These are phyloP conservation scores for Mangifera indica DNA, from an alignment of 345 rosid species.

Conservation along the genomic window DNA sequence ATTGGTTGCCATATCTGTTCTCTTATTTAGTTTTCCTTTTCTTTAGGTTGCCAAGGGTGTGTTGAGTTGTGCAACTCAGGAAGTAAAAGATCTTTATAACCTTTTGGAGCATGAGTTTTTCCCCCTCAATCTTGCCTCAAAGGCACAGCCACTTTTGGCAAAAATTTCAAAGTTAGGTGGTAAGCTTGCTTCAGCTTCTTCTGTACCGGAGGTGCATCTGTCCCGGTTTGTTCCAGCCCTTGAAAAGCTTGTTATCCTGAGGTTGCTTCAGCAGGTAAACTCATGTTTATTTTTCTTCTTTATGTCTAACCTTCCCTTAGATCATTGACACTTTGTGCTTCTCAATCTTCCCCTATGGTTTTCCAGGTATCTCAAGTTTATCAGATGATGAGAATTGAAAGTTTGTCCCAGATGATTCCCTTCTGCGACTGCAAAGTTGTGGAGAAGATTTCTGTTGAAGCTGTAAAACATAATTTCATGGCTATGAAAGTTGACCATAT, in stretches of 20 bases:
- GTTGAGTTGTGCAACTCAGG: conserved; percentile 89
- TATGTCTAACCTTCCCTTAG: not conserved
- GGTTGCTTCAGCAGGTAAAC: conserved; percentile 86
- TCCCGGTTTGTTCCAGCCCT: conserved; percentile 76
- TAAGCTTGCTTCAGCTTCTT: conserved; percentile 84
- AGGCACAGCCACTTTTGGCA: conserved; percentile 68
- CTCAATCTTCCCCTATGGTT: conserved; percentile 6
- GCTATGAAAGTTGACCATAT: conserved; percentile 88
- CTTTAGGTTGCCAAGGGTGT: conserved; percentile 84
- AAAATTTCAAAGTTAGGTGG: conserved; percentile 88
- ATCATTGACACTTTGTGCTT: not conserved
- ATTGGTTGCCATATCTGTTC: not conserved
- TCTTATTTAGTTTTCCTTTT: conserved; percentile 15
- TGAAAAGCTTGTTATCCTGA: conserved; percentile 85
- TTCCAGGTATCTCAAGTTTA: conserved; percentile 89
- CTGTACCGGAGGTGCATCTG: conserved; percentile 85
- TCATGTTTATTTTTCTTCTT: conserved; percentile 14
- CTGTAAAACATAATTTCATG: conserved; percentile 73
- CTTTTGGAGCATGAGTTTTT: conserved; percentile 86
- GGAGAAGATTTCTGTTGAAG: conserved; percentile 93
- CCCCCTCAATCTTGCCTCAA: conserved; percentile 79
- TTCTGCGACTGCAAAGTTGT: conserved; percentile 75
- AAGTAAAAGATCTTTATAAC: conserved; percentile 91
- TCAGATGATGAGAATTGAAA: conserved; percentile 75
- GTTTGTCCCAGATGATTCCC: conserved; percentile 79